phyloP scores from a whole-genome alignment of 148 eudicot genomes.

The Heliamphora exappendiculata region DNA sequence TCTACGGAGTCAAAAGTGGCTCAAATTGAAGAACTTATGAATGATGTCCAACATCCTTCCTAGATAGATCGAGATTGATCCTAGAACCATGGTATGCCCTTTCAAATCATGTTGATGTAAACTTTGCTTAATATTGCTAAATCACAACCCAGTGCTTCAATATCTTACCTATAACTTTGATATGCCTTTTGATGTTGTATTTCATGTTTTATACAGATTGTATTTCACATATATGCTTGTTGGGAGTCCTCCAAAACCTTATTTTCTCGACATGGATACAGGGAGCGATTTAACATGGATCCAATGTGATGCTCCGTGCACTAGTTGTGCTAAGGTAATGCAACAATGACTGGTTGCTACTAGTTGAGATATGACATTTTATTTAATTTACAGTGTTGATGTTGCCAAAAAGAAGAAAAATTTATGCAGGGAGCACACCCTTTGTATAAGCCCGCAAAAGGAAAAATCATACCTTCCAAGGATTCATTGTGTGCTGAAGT shows the following conservation, averaged over 20 bases:
- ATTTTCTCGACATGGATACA: slow-evolving; percentile 56
- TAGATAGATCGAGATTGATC: not conserved
- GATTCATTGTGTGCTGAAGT: slow-evolving; percentile 45
- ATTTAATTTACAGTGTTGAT: not conserved
- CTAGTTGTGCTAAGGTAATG: slow-evolving; percentile 50
- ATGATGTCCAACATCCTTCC: not conserved
- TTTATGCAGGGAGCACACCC: slow-evolving; percentile 55
- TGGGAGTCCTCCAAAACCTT: slow-evolving; percentile 56
- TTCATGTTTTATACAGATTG: slow-evolving; percentile 24
- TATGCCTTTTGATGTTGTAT: not conserved
- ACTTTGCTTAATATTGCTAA: not conserved
- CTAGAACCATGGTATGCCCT: not conserved
- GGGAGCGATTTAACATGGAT: slow-evolving; percentile 72
- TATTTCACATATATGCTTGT: slow-evolving; percentile 39
- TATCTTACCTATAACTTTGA: not conserved
- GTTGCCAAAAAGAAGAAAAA: not conserved
- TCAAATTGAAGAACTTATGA: not conserved
- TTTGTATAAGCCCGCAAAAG: slow-evolving; percentile 45
- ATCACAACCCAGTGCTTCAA: not conserved
- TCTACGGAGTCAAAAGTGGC: no score
- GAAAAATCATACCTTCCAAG: slow-evolving; percentile 30
- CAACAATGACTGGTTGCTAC: slow-evolving; percentile 11
- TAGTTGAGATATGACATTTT: not conserved
- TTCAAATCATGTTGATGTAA: not conserved
- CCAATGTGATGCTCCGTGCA: slow-evolving; percentile 72